Base-by-base conservation (phyloP, 805 yeast species). In the Torulaspora maleeae region DNA sequence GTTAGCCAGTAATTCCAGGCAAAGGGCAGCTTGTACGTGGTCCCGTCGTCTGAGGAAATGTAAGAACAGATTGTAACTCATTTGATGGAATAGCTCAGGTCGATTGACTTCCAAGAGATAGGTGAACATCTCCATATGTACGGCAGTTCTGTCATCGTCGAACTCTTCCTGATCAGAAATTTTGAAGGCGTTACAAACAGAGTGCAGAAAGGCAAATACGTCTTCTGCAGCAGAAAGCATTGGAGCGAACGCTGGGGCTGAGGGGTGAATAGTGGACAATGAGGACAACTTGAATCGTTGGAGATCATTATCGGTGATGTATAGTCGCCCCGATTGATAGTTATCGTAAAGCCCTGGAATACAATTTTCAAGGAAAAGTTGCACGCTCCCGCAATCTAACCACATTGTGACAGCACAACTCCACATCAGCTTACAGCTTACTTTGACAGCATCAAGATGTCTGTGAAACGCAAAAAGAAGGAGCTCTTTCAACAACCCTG, bases 71-170 rank as follows among this genome's bases (percentile, higher is more conserved):
- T 80, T 83, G 65, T 81, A 78, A 51, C 88, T 78, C 60, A 86
- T 83, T n/a, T 85, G 77, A 62, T 84, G 83, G 65, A 87, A 82
- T 47, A 84, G 71, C 62, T 86, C 93, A 0, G 93, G 91, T 55
- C 80, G 80, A 59, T 82, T 79, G 34, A 86, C 88, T 53, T 84
- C 80, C 73, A 83, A 77, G 63, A 88, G 72, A 66, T 79, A 86
- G 34, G 88, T 82, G 50, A 86, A 78, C 56, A 87, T 81, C 56
- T 82, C 83, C 59, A 88, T 72, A 48, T 79, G 79, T 60, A 83
- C 85, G 76, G 85, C 83, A 4, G 89, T 82, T 58, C 95, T 73
- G 64, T 88, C 96, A 61, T 86, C 91, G 56, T 85, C 91, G 64
- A 84, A 89, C 58, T 87, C 95, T 34, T 81, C 81, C 15, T 89